Percentiles rank a stretch among this genome's conserved stretches.
phyloP scores from a whole-genome alignment of 345 rosid genomes.

The Pistacia vera region DNA sequence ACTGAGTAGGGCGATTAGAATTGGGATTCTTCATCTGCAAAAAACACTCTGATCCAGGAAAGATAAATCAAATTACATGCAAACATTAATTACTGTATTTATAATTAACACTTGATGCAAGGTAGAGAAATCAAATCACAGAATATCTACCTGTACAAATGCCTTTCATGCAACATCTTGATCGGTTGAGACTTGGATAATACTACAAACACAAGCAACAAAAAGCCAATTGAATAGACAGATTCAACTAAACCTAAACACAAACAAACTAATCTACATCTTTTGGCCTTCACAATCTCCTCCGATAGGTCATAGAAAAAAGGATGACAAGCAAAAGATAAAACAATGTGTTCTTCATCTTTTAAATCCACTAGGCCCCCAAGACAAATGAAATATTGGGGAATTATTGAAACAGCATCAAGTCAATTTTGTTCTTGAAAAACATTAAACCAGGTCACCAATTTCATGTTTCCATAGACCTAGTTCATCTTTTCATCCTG shows the following conservation, averaged over 20 bases:
- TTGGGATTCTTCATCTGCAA: conserved; percentile 98
- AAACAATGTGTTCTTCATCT: neutral
- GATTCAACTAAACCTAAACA: neutral
- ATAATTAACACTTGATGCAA: conserved; percentile 1
- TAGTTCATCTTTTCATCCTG: conserved; percentile 6
- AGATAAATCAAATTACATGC: conserved; percentile 19
- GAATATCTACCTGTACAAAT: conserved; percentile 81
- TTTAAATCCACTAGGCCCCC: neutral
- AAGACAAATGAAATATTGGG: too few species aligned
- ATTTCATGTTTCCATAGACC: neutral
- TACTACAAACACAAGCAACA: conserved; percentile 44
- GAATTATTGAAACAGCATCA: too few species aligned
- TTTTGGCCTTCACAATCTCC: neutral
- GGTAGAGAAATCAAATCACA: neutral
- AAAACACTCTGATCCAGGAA: conserved; percentile 78
- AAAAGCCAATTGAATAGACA: conserved; percentile 10
- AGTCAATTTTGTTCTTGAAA: neutral
- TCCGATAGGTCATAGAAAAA: neutral
- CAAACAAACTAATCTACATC: conserved; percentile 1
- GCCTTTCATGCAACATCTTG: conserved; percentile 95
- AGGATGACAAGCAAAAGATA: neutral
- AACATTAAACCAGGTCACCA: neutral
- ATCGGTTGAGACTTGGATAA: conserved; percentile 96
- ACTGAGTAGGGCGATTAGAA: conserved; percentile 93
- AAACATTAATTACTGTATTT: conserved; percentile 8